Evolutionary conservation across 2,329 filamentous ascomycete genomes (phyloP), one percentile per base, ranked within the genome.

Genomic region (Claviceps maximensis): DNA sequence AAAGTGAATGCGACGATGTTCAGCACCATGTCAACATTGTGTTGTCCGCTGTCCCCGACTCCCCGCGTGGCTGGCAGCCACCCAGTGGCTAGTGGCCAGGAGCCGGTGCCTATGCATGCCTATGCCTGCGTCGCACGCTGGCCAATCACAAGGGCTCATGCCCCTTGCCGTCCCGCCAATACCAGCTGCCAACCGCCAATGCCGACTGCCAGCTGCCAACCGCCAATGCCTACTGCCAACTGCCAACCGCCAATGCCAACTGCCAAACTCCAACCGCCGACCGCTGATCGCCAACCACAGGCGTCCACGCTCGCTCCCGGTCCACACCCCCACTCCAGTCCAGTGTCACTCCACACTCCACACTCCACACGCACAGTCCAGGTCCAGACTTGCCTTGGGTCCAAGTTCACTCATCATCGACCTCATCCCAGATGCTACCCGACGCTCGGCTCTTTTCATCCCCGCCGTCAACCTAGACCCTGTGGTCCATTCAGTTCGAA

Each of bases 331-430:
- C 8, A 4, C 27, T 29, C 33, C 13, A 36, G 33, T 13, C 33
- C n/a, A n/a, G n/a, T n/a, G 33, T 36, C 33, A 13, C 12, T 36
- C 33, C 33, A n/a, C 27, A 29, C 4, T 29, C 27, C 27, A 8
- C 27, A 29, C 4, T 8, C 27, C 27, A 29, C 4, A 4, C 27
- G n/a, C 27, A 8, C 33, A 36, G 33, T 15, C 33, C 36, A n/a
- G 15, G 13, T 4, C 8, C 31, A 33, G 31, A n/a, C 31, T 33
- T 33, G 31, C 31, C 31, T 38, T 17, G 15, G 15, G 33, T 38
- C 36, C 36, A 7, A 25, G 42, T 17, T 17, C 42, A 45, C n/a
- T 21, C 50, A 52, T 54, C 56, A 31, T 54, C 57, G 49, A 40
- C 50, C 31, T 51, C 50, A 31, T 51, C 8, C 8, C 42, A 40